Conservation (phyloP, 176 grass and related monocot species). For the Oryza meyeriana region DNA sequence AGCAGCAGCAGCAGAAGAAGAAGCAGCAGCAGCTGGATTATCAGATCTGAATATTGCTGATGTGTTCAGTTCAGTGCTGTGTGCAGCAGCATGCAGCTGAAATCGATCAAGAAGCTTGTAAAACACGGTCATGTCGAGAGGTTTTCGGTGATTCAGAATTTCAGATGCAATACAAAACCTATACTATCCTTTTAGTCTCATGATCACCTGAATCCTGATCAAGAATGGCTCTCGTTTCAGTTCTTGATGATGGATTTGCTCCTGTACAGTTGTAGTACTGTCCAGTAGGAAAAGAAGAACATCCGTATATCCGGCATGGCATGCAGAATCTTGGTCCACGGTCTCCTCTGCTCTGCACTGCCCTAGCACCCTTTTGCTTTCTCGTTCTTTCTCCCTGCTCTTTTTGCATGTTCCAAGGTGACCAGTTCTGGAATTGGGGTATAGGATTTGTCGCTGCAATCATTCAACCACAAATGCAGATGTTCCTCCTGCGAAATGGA, state of each 20-base stretch:
- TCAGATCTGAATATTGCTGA: not conserved
- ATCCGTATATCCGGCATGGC: not conserved
- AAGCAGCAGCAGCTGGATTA: no score
- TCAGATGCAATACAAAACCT: no score
- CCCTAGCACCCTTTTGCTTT: constrained; percentile 8
- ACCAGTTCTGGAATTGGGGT: not conserved
- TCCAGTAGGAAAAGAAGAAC: not conserved
- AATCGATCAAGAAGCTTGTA: not conserved
- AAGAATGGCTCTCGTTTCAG: not conserved
- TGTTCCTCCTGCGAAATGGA: not conserved
- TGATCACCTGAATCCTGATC: not conserved
- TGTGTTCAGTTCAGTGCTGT: not conserved
- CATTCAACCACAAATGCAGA: not conserved
- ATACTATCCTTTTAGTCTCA: no score
- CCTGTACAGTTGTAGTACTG: not conserved
- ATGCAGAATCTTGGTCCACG: not conserved
- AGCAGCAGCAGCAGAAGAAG: no score
- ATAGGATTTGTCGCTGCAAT: constrained; percentile 12
- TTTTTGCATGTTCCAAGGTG: constrained; percentile 15
- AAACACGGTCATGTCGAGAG: not conserved
- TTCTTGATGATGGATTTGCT: not conserved
- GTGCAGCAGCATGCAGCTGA: no score
- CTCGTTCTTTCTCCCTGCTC: not conserved
- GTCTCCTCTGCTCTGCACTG: constrained; percentile 7
- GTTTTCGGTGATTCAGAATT: no score